Conservation (phyloP, 1,284 basidiomycete species). For the Leccinum insigne region DNA sequence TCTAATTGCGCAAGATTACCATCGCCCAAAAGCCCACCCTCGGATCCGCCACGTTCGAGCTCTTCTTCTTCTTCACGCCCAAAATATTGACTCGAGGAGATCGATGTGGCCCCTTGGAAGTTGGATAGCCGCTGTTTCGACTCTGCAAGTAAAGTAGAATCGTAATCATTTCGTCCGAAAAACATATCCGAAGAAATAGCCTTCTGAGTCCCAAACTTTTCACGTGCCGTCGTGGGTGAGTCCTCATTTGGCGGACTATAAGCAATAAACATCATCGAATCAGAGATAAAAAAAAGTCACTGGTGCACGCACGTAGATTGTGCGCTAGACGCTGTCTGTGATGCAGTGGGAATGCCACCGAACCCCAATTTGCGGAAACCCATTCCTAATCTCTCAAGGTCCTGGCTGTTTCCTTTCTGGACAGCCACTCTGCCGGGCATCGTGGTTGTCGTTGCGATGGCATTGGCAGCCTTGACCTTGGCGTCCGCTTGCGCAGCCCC, state of each 20-base stretch:
- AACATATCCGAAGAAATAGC: constrained; percentile 98
- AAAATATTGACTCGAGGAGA: constrained; percentile 96
- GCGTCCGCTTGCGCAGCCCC: constrained; percentile 42
- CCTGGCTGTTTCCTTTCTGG: constrained; percentile 36
- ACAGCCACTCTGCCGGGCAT: constrained; percentile 32
- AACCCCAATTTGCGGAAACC: constrained; percentile 89
- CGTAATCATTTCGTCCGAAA: constrained; percentile 91
- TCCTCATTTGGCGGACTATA: constrained; percentile 48
- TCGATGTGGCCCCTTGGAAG: constrained; percentile 93
- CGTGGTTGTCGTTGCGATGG: constrained; percentile 25
- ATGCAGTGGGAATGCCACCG: constrained; percentile 70
- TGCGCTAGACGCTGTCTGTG: constrained; percentile 44
- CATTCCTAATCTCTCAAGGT: constrained; percentile 70
- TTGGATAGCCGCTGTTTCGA: constrained; percentile 81
- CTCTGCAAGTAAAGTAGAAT: constrained; percentile 71
- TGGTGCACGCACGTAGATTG: constrained; percentile 45
- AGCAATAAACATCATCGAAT: constrained; percentile 4
- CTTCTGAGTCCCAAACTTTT: constrained; percentile 93
- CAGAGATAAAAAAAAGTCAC: background rate
- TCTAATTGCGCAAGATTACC: constrained; percentile 78
- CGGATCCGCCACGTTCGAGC: constrained; percentile 42
- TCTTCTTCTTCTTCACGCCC: constrained; percentile 86
- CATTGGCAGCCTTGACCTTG: constrained; percentile 37
- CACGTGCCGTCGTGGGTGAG: constrained; percentile 79
- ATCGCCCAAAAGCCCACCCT: constrained; percentile 59